phyloP scores from a whole-genome alignment of 331 rosid genomes.

The Arachis monticola region DNA sequence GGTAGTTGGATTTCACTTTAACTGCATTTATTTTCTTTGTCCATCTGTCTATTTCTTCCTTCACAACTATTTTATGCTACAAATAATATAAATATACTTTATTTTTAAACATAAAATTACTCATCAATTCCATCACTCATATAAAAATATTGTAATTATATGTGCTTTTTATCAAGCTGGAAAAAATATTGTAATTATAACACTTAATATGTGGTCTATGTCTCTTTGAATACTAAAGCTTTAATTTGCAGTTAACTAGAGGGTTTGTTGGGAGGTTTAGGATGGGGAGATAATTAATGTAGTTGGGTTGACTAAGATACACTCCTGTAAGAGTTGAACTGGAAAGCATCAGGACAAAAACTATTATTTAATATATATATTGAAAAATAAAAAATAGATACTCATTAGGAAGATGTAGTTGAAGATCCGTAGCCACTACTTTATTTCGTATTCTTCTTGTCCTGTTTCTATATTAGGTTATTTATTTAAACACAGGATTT shows the following conservation, averaged over 20 bases:
- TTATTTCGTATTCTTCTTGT: neutral
- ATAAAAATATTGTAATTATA: too few relatives aligned
- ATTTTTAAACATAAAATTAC: too few relatives aligned
- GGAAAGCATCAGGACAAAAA: neutral
- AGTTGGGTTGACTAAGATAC: neutral
- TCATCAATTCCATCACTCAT: too few relatives aligned
- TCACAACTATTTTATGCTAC: too few relatives aligned
- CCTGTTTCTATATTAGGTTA: neutral
- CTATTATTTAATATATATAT: neutral
- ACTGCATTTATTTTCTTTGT: conserved; percentile 36
- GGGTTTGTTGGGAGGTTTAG: too few relatives aligned
- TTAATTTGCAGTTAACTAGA: too few relatives aligned
- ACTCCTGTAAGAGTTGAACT: neutral
- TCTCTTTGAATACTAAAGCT: too few relatives aligned
- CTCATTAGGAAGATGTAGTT: neutral
- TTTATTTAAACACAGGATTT: neutral
- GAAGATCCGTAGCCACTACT: neutral
- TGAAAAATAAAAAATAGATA: too few relatives aligned
- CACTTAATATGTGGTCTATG: too few relatives aligned
- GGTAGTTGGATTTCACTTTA: conserved; percentile 49
- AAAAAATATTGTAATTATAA: too few relatives aligned
- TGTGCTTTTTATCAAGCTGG: too few relatives aligned
- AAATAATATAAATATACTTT: too few relatives aligned
- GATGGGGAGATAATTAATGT: neutral
- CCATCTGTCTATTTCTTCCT: neutral